phyloP scores from a whole-genome alignment of 192 early-diverging fungal genomes.

The Rhizophagus clarus region DNA sequence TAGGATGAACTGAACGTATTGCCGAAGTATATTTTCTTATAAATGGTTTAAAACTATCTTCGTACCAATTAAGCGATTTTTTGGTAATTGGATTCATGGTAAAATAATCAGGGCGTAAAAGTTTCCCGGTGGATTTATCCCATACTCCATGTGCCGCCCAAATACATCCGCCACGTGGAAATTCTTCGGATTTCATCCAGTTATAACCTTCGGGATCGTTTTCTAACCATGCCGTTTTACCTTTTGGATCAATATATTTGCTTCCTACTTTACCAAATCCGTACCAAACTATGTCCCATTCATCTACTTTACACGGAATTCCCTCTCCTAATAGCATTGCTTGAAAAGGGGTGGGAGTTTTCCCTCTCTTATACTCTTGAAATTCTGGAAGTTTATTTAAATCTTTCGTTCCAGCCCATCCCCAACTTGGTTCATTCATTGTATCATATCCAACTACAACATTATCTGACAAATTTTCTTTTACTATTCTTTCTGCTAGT shows the following conservation, averaged over 20 bases:
- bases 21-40: constrained; percentile 65
- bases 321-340: constrained; percentile 55
- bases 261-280: constrained; percentile 47
- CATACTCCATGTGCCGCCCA: constrained; percentile 84
- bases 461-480: constrained; percentile 43
- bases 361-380: constrained; percentile 51
- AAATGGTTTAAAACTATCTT: constrained; percentile 76
- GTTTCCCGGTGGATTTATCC: constrained; percentile 55
- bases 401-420: constrained; percentile 49
- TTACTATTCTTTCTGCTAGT: constrained; percentile 45
- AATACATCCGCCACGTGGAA: constrained; percentile 51
- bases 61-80: constrained; percentile 57
- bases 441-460: constrained; percentile 78
- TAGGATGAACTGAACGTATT: constrained; percentile 52
- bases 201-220: constrained; percentile 45
- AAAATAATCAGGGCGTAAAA: constrained; percentile 68
- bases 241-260: constrained; percentile 48
- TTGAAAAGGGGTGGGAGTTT: constrained; percentile 57
- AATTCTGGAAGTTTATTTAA: constrained; percentile 45
- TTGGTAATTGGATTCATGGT: constrained; percentile 57
- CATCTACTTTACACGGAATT: constrained; percentile 44
- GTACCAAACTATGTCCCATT: constrained; percentile 52
- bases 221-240: constrained; percentile 60
- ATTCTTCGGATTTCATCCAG: constrained; percentile 48
- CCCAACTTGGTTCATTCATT: constrained; percentile 73